Evolutionary conservation across 192 early-diverging fungal species (phyloP), one percentile per base, ranked within the genome.

Genomic region (Backusella westeae): DNA sequence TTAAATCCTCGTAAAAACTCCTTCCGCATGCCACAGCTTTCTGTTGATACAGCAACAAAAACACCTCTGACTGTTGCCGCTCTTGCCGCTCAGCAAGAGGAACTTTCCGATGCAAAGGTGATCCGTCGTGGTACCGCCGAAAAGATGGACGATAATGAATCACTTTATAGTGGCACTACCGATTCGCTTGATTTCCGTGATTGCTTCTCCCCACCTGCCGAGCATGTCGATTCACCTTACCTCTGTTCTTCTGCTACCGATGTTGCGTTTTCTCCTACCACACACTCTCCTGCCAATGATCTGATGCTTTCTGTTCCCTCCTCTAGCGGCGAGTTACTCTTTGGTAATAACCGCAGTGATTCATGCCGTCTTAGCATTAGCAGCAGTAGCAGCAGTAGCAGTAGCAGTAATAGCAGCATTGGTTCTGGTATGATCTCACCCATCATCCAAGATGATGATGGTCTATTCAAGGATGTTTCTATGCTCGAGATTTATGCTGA

Each of bases 171-270:
- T 49, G 74, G 74, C 2, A 75, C 74, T 21, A 75, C 74, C 15
- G 74, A 63, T 15, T 66, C 74, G 7, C 63, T 75, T 34, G 74
- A 75, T 10, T 75, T 75, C 36, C 59, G 34, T 44, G 74, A 75
- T 41, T 81, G 80, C 63, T 78, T 81, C 72, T 79, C 78, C 0
- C 78, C 78, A 14, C 73, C 72, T 39, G 14, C 77, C 21, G 42
- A 68, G 2, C 32, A 39, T 21, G 34, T 23, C 9, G 56, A 63
- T 29, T 63, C 56, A 29, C 56, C 56, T 63, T 63, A 63, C 56
- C 29, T 63, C 34, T 49, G 29, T 46, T 65, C 56, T 0, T 3
- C 34, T 35, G 35, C 10, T 44, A 32, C 26, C 34, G 14, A 36
- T 41, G 17, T 15, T 4, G 23, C 15, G 5, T 71, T 29, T 17